These are phyloP conservation scores for Ogataea populi-albae DNA, from an alignment of 805 yeast genomes.

Conservation along the genomic window DNA sequence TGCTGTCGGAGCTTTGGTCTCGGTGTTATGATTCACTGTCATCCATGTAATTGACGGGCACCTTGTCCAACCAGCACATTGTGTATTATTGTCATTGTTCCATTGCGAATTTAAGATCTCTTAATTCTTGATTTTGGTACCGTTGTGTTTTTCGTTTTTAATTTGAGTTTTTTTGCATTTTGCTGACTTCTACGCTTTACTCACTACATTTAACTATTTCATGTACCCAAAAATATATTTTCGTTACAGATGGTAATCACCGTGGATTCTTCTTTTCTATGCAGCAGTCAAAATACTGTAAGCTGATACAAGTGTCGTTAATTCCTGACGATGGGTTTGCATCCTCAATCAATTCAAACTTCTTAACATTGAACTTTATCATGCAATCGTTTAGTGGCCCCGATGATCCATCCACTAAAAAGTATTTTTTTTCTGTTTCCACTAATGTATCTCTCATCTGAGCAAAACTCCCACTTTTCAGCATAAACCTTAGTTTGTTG, in stretches of 20 bases:
- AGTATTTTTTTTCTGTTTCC: constrained; percentile 20
- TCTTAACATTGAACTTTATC: constrained; percentile 39
- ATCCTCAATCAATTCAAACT: constrained; percentile 61
- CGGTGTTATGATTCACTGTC: constrained; percentile 24
- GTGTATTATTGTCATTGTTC: no score
- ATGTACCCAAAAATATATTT: no score
- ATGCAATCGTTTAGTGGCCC: constrained; percentile 18
- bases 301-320: constrained; percentile 53
- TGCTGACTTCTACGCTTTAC: no score
- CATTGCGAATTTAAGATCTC: background rate
- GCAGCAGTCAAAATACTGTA: constrained; percentile 53
- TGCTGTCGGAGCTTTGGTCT: constrained; percentile 27
- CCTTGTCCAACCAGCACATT: no score
- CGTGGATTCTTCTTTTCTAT: constrained; percentile 45
- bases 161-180: constrained; percentile 3
- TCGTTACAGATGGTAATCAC: no score
- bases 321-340: constrained; percentile 43
- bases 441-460: constrained; percentile 24
- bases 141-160: constrained; percentile 6
- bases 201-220: background rate
- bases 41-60: no score
- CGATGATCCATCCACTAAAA: constrained; percentile 19
- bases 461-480: constrained; percentile 21
- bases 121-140: no score
- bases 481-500: constrained; percentile 28